A percentile compares a stretch with the other conserved stretches of the same genome.
Conservation (phyloP, 2,329 filamentous ascomycete genomes). For the Pseudogymnoascus sp. region DNA sequence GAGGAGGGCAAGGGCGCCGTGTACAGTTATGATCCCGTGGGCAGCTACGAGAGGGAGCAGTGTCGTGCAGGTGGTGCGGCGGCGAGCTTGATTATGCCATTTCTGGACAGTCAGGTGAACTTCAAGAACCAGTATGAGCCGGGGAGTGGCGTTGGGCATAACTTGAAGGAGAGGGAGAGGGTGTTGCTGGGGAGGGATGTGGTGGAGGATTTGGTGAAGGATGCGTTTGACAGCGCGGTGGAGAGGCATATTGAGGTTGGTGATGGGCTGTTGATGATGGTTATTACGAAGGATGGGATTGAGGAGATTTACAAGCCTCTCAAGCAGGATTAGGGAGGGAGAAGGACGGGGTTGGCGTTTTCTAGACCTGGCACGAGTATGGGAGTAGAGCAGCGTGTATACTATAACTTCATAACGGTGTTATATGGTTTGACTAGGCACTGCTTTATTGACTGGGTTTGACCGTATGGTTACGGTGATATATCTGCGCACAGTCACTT, state of each 20-base stretch:
- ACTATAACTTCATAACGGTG: constrained; percentile 3
- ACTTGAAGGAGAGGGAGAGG: constrained; percentile 61
- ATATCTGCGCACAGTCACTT: too few species aligned
- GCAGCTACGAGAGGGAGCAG: constrained; percentile 94
- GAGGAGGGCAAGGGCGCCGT: constrained; percentile 90
- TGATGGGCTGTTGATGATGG: constrained; percentile 90
- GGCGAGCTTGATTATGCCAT: constrained; percentile 94
- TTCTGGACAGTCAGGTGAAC: constrained; percentile 98
- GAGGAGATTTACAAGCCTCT: constrained; percentile 74
- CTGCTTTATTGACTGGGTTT: not conserved
- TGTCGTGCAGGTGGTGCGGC: constrained; percentile 89
- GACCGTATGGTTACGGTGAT: too few species aligned
- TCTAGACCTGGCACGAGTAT: constrained; percentile 7
- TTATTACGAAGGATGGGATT: constrained; percentile 81
- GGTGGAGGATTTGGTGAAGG: constrained; percentile 83
- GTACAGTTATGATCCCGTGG: constrained; percentile 96
- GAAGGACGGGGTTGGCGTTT: not conserved
- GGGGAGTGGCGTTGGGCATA: constrained; percentile 74
- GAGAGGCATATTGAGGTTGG: constrained; percentile 99
- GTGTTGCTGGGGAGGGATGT: constrained; percentile 61
- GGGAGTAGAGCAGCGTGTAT: constrained; percentile 1
- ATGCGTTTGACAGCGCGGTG: constrained; percentile 95
- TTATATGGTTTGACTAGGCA: not conserved
- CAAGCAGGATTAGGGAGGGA: constrained; percentile 67
- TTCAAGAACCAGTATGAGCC: constrained; percentile 98